Conservation (phyloP, 1,284 basidiomycete species). For the Stereum hirsutum region DNA sequence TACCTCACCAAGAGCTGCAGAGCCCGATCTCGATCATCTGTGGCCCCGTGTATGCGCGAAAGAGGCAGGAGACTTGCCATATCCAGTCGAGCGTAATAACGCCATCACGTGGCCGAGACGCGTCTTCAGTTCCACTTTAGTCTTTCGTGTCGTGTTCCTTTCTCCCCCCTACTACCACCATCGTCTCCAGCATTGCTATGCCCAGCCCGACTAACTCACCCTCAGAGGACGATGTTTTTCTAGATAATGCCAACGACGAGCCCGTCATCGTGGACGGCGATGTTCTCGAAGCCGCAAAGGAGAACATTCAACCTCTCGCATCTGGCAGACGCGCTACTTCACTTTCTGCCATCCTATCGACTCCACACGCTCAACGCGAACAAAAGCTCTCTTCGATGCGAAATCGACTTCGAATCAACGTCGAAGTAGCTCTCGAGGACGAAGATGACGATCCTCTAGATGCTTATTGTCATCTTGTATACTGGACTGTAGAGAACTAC, state of each 20-base stretch:
- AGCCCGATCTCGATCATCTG: no score
- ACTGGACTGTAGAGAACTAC: conserved; percentile 67
- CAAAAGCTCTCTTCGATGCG: conserved; percentile 53
- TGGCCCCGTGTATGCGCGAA: no score
- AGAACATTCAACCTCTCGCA: conserved; percentile 74
- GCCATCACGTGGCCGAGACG: no score
- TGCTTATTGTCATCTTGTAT: conserved; percentile 52
- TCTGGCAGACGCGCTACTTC: conserved; percentile 66
- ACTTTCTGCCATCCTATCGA: conserved; percentile 59
- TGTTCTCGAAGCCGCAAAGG: conserved; percentile 72
- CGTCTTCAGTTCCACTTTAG: no score
- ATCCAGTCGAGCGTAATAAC: no score
- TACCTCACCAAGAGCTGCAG: neutral
- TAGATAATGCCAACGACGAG: no score
- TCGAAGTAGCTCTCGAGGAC: conserved; percentile 43
- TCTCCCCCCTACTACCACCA: no score
- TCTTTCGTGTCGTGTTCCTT: no score
- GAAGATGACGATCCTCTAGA: conserved; percentile 47
- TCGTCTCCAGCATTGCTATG: no score
- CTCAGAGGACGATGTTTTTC: no score
- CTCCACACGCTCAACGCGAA: conserved; percentile 67
- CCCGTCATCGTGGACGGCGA: conserved; percentile 61
- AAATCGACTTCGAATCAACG: conserved; percentile 44
- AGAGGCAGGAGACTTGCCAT: no score
- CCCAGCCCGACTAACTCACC: no score